Conservation (phyloP, 371 early-diverging fungal genomes). For the Mucor lusitanicus region DNA sequence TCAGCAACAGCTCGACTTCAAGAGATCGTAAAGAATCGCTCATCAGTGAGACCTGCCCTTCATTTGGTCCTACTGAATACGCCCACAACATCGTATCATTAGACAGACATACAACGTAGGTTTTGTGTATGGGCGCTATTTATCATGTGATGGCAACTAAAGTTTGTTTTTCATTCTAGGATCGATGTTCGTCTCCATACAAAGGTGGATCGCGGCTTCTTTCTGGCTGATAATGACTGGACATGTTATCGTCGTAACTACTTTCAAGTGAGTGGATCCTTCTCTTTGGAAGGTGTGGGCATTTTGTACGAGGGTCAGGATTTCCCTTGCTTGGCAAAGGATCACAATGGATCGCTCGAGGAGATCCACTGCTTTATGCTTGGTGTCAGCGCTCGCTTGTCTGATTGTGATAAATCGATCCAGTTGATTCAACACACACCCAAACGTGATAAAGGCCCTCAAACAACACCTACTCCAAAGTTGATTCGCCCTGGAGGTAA, state of each 20-base stretch:
- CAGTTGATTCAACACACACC: conserved; percentile 89
- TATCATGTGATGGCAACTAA: neutral
- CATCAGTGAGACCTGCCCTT: conserved; percentile 23
- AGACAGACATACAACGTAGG: conserved; percentile 32
- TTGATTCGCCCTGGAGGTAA: conserved; percentile 62
- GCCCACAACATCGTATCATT: conserved; percentile 23
- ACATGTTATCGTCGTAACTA: conserved; percentile 94
- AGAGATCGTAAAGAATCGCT: conserved; percentile 12
- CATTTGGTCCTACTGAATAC: conserved; percentile 30
- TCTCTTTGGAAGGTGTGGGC: conserved; percentile 54
- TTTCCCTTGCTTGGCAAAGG: conserved; percentile 58
- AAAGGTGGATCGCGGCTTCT: conserved; percentile 80
- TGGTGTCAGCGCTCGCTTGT: conserved; percentile 64
- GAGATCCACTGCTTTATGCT: conserved; percentile 60
- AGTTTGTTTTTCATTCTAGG: conserved; percentile 7
- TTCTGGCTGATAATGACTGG: conserved; percentile 81
- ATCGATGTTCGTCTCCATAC: conserved; percentile 55
- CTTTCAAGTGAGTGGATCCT: conserved; percentile 81
- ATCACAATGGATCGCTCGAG: conserved; percentile 25
- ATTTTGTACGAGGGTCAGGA: conserved; percentile 50
- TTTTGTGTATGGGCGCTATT: neutral
- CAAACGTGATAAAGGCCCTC: conserved; percentile 93
- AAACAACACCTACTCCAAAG: conserved; percentile 66
- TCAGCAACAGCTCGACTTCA: neutral
- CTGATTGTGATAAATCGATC: conserved; percentile 62